A percentile compares a stretch with the other conserved stretches of the same genome.
These are phyloP conservation scores for Daldinia bambusicola DNA, from an alignment of 495 filamentous ascomycete species.

Conservation along the genomic window DNA sequence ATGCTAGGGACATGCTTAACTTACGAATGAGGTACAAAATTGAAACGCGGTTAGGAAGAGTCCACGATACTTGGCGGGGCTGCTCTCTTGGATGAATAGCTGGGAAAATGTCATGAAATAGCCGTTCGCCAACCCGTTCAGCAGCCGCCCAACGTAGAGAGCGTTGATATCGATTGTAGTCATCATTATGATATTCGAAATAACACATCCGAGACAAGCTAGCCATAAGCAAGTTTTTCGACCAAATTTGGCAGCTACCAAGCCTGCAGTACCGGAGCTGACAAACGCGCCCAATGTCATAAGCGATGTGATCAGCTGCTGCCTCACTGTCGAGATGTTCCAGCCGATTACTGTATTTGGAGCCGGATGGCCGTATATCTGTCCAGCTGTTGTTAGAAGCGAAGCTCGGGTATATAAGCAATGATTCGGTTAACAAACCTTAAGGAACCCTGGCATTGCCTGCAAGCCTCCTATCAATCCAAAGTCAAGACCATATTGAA, in stretches of 20 bases:
- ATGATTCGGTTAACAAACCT: conserved; percentile 24
- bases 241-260: conserved; percentile 53
- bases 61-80: conserved; percentile 56
- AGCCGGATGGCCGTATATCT: conserved; percentile 47
- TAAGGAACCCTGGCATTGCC: conserved; percentile 63
- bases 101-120: conserved; percentile 62
- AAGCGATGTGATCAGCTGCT: conserved; percentile 57
- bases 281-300: conserved; percentile 63
- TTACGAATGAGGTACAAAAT: conserved; percentile 41
- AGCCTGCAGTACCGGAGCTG: conserved; percentile 55
- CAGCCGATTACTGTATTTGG: conserved; percentile 53
- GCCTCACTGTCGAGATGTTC: conserved; percentile 58
- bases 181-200: conserved; percentile 62
- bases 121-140: conserved; percentile 59
- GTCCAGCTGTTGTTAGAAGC: conserved; percentile 2
- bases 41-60: conserved; percentile 45
- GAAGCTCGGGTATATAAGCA: background rate
- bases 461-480: conserved; percentile 64
- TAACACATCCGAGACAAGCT: conserved; percentile 52
- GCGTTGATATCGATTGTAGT: conserved; percentile 54
- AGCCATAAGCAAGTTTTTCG: conserved; percentile 54
- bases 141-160: conserved; percentile 57
- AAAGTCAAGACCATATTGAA: conserved; percentile 66
- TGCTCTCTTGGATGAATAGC: conserved; percentile 56
- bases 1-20: conserved; percentile 21